Base-by-base conservation (phyloP, 2,329 filamentous ascomycete species). In the Paradendryphiella salina region DNA sequence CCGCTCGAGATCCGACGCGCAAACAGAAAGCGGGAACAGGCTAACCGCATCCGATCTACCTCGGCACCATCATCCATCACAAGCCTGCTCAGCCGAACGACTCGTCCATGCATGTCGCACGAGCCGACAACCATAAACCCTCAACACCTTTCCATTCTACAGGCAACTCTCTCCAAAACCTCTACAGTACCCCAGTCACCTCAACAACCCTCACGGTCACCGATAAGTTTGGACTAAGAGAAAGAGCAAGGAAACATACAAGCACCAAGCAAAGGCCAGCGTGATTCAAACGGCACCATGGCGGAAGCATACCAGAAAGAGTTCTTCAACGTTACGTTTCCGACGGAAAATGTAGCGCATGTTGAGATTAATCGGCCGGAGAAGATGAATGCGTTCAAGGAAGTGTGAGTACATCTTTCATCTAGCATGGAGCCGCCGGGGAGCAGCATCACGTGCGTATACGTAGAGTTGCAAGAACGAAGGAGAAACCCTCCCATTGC, bases 381-480 rank as follows among this genome's bases (percentile, higher is more conserved):
- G 60, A 96, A 96, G 77, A 78, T 96, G 72, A 97, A 97, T 73
- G 85, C 92, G 58, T 96, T 96, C 73, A 82, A 85, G 60, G 85
- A 90, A 71, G 77, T 75, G 82, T 84, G 72, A 61, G 77, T 75
- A 21, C 2, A 35, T 34, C 46, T 17, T 34, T 32, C 38, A 18
- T 15, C 32, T 13, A 9, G 21, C 18, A 4, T 7, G 11, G 11
- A 17, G 7, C 11, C 1, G 11, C 9, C 3, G 9, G n/a, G 11
- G 8, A 26, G 8, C 23, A 26, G 5, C 17, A 6, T 38, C 34
- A 50, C 13, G 26, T 34, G 18, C 5, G 13, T 1, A 4, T 0
- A 14, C 8, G n/a, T 10, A 26, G 23, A 2, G 23, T 10, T 10
- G 2, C 6, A 9, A 26, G 23, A 26, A 23, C 5, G 21, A 26